Percentiles rank a stretch among this genome's conserved stretches.
Conservation (phyloP, 2,329 filamentous ascomycete species). For the Cyphellophora europaea region DNA sequence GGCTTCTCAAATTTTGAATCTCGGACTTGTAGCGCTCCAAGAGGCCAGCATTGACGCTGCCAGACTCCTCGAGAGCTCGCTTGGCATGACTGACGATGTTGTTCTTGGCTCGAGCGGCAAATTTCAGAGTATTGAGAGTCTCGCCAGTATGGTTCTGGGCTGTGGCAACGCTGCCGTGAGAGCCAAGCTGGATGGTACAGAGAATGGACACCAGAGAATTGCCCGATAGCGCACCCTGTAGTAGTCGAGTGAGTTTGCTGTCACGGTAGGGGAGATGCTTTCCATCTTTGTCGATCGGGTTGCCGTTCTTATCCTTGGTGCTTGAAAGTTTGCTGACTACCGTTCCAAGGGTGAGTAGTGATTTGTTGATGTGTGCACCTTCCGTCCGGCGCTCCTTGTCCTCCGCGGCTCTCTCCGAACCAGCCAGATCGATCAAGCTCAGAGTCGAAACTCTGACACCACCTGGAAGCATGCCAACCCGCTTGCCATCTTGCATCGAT, state of each 20-base stretch:
- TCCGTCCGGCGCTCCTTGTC: slow-evolving; percentile 89
- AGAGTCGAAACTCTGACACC: slow-evolving; percentile 92
- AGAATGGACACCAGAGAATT: slow-evolving; percentile 94
- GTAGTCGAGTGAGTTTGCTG: slow-evolving; percentile 86
- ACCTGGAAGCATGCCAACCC: slow-evolving; percentile 64
- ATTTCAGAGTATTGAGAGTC: slow-evolving; percentile 92
- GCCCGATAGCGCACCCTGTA: slow-evolving; percentile 87
- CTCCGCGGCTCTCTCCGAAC: slow-evolving; percentile 91
- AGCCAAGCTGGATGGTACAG: slow-evolving; percentile 88
- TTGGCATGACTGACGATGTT: slow-evolving; percentile 97
- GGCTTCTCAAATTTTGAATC: slow-evolving; percentile 69
- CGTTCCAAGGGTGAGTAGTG: slow-evolving; percentile 83
- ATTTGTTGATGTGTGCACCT: slow-evolving; percentile 98
- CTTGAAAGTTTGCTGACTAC: slow-evolving; percentile 91
- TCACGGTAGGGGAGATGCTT: slow-evolving; percentile 95
- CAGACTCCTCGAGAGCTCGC: slow-evolving; percentile 80
- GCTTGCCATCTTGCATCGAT: slow-evolving; percentile 47
- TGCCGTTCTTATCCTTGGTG: slow-evolving; percentile 71
- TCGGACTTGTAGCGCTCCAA: slow-evolving; percentile 91
- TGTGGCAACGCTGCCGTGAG: slow-evolving; percentile 60
- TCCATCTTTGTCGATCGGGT: slow-evolving; percentile 65
- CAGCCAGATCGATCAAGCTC: slow-evolving; percentile 90
- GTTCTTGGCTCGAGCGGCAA: slow-evolving; percentile 93
- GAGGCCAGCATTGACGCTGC: slow-evolving; percentile 51
- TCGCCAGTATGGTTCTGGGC: slow-evolving; percentile 71